These are phyloP conservation scores for Magnaporthiopsis incrustans DNA, from an alignment of 2,329 filamentous ascomycete species.

Conservation along the genomic window DNA sequence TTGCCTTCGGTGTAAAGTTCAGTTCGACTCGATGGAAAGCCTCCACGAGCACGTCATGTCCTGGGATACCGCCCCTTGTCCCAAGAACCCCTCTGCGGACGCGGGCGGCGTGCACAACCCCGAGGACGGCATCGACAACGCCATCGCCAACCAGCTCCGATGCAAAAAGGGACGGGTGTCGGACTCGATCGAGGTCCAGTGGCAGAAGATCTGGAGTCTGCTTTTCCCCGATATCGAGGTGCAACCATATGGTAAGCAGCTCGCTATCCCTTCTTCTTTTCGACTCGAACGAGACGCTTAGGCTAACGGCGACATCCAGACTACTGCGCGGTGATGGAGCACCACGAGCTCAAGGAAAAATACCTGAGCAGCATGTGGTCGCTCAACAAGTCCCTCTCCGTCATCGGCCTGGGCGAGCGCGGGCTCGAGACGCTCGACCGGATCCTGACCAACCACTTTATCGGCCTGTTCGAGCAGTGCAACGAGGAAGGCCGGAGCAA, in stretches of 20 bases:
- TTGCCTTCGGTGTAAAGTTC: constrained; percentile 8
- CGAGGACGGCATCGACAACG: constrained; percentile 9
- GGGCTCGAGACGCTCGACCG: constrained; percentile 8
- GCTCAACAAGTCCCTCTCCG: constrained; percentile 1
- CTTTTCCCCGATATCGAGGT: constrained; percentile 8
- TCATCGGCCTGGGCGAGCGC: constrained; percentile 4
- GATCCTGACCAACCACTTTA: constrained; percentile 11
- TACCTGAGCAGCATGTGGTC: constrained; percentile 4
- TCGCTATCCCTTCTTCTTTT: no score
- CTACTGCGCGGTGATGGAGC: constrained; percentile 10
- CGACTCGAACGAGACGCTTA: no score
- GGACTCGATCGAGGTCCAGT: constrained; percentile 10
- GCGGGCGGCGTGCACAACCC: constrained; percentile 1
- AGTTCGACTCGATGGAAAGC: constrained; percentile 8
- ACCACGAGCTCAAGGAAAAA: constrained; percentile 10
- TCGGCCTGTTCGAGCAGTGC: constrained; percentile 10
- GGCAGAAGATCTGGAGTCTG: constrained; percentile 11
- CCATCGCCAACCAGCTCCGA: constrained; percentile 4
- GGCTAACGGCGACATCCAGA: background rate
- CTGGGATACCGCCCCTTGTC: constrained; percentile 2
- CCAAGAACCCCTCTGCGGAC: background rate
- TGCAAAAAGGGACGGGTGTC: constrained; percentile 8
- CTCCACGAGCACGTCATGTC: constrained; percentile 7
- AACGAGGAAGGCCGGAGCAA: constrained; percentile 9
- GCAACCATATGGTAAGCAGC: constrained; percentile 8